Evolutionary conservation across 345 rosid species (phyloP), one percentile per base, ranked within the genome.

Genomic region (Boechera retrofracta): DNA sequence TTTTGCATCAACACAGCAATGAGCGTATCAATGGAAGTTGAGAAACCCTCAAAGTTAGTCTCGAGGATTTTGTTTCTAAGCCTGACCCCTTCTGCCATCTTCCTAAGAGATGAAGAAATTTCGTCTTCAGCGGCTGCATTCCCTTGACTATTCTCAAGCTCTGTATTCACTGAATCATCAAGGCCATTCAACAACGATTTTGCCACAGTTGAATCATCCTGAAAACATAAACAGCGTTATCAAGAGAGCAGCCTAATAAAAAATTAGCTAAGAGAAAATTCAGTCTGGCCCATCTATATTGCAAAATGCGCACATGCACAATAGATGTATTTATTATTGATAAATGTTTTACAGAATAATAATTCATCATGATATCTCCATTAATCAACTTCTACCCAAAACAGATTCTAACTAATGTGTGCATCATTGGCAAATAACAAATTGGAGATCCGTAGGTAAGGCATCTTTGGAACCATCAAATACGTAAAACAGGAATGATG

Each of bases 21-120:
- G 69, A 82, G 72, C 68, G 85, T 86, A 58, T 88, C 88, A n/a
- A 86, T 69, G 60, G 82, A 86, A 53, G 62, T 52, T 32, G 88
- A 83, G 75, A 85, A 89, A 72, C 72, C 71, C 44, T 82, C 84
- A 36, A 90, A 84, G 52, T 84, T 87, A 15, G 83, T 87, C 45
- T 64, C 78, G 13, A 88, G 75, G 66, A 78, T 64, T 82, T 75
- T 84, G 74, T 85, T 82, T 85, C 67, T 84, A 79, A 73, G 71
- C 82, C 81, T 86, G 68, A 88, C 70, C 47, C 78, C 85, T 47
- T 87, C 93, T n/a, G 76, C 65, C 58, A 80, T 79, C 81, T 79
- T 88, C 82, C 77, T 82, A 65, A 92, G 73, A 65, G 80, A 79
- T 54, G 83, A 80, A 56, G 86, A 79, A 71, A 92, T 79, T 58